These are phyloP conservation scores for Aspergillus affinis DNA, from an alignment of 495 filamentous ascomycete genomes.

Conservation along the genomic window DNA sequence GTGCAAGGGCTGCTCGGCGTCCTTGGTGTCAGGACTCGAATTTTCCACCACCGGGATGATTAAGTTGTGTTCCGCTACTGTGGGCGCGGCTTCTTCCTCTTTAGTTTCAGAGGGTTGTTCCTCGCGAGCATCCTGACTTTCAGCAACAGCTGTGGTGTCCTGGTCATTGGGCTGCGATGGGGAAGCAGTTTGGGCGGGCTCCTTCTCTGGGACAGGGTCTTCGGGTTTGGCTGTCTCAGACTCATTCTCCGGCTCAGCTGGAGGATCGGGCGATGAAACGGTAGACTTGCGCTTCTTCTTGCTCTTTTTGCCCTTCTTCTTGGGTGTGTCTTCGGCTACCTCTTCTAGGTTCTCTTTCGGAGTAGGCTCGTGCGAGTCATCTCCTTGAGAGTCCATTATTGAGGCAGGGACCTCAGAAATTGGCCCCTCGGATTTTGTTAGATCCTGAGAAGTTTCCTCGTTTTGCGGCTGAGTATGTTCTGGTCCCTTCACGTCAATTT, in stretches of 20 bases:
- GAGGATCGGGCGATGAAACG: background rate
- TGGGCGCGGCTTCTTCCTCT: background rate
- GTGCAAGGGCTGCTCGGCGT: background rate
- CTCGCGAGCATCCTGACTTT: background rate
- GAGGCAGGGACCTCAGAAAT: background rate
- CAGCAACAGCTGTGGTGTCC: background rate
- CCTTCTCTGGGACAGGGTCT: background rate
- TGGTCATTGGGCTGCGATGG: background rate
- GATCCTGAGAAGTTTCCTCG: conserved; percentile 3
- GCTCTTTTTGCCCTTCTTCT: conserved; percentile 27
- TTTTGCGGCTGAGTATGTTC: background rate
- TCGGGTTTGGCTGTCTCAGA: background rate
- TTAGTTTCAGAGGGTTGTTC: background rate
- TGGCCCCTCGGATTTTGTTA: conserved; percentile 2
- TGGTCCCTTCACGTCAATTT: background rate
- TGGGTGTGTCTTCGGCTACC: background rate
- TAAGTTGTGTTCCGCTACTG: background rate
- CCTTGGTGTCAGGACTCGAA: background rate
- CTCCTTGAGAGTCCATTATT: too few species aligned
- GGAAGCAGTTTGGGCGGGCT: background rate
- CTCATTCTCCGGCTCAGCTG: conserved; percentile 42
- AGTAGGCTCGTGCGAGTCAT: background rate
- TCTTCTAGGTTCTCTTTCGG: background rate
- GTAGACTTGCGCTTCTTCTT: conserved; percentile 39
- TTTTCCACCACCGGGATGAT: background rate